These are phyloP conservation scores for Syzygium oleosum DNA, from an alignment of 345 rosid genomes.

Conservation along the genomic window DNA sequence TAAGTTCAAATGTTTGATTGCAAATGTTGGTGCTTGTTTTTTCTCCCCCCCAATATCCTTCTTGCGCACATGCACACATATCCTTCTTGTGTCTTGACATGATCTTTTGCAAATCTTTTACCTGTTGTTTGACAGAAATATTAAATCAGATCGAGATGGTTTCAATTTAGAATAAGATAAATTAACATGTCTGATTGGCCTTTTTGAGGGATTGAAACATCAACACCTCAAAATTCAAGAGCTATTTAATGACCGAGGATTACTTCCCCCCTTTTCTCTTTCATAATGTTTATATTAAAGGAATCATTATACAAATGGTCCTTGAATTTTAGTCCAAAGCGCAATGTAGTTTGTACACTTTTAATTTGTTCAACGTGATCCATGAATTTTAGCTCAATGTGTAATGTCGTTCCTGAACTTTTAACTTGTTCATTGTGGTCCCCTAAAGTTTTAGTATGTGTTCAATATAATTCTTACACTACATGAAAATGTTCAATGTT, in stretches of 20 bases:
- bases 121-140: not conserved
- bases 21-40: not conserved
- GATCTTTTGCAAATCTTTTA: not conserved
- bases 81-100: not conserved
- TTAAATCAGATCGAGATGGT: not conserved
- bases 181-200: not conserved
- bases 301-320: too few species aligned
- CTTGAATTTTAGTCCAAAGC: too few species aligned
- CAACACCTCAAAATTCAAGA: not conserved
- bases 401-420: accelerated
- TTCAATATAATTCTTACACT: not conserved
- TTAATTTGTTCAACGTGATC: too few species aligned
- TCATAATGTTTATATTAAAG: too few species aligned
- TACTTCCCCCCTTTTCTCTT: not conserved
- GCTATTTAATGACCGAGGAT: not conserved
- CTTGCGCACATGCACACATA: too few species aligned
- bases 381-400: accelerated
- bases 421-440: not conserved
- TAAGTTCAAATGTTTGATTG: not conserved
- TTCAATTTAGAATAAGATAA: not conserved
- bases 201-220: not conserved
- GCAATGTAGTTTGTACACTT: too few species aligned
- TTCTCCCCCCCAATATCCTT: not conserved
- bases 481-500: not conserved
- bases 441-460: accelerated